phyloP scores from a whole-genome alignment of 2,329 filamentous ascomycete species.

The Xylariaceae sp. region DNA sequence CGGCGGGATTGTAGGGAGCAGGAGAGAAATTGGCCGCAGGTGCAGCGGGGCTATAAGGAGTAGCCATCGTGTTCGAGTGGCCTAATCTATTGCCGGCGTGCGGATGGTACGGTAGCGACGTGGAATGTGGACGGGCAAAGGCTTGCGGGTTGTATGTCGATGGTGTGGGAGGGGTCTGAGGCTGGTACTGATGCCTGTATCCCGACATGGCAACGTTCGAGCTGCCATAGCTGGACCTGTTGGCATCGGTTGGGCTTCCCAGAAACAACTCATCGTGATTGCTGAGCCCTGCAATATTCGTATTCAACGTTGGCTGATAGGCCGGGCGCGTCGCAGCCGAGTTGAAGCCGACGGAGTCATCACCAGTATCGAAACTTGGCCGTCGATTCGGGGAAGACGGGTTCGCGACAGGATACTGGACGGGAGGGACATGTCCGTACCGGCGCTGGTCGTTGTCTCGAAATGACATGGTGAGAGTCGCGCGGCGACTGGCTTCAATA shows the following conservation, averaged over 20 bases:
- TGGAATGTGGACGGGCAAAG: constrained; percentile 60
- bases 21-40: constrained; percentile 50
- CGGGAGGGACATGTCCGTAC: constrained; percentile 68
- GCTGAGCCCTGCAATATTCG: constrained; percentile 35
- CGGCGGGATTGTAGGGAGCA: constrained; percentile 61
- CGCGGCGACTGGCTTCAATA: constrained; percentile 9
- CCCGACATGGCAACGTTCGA: constrained; percentile 50
- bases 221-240: constrained; percentile 46
- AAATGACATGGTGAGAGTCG: constrained; percentile 58
- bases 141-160: constrained; percentile 72
- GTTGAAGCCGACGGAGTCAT: constrained; percentile 64
- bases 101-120: constrained; percentile 53
- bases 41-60: constrained; percentile 41
- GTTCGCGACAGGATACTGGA: constrained; percentile 60
- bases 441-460: constrained; percentile 64
- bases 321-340: constrained; percentile 34
- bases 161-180: constrained; percentile 49
- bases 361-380: constrained; percentile 75
- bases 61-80: constrained; percentile 37
- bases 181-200: constrained; percentile 56
- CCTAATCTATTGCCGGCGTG: constrained; percentile 40
- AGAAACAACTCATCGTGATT: constrained; percentile 67
- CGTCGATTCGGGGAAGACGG: constrained; percentile 52
- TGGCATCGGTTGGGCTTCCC: constrained; percentile 47
- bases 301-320: constrained; percentile 37